Evolutionary conservation across 305 asterid species (phyloP).

Genomic region (Ilex paraguariensis): DNA sequence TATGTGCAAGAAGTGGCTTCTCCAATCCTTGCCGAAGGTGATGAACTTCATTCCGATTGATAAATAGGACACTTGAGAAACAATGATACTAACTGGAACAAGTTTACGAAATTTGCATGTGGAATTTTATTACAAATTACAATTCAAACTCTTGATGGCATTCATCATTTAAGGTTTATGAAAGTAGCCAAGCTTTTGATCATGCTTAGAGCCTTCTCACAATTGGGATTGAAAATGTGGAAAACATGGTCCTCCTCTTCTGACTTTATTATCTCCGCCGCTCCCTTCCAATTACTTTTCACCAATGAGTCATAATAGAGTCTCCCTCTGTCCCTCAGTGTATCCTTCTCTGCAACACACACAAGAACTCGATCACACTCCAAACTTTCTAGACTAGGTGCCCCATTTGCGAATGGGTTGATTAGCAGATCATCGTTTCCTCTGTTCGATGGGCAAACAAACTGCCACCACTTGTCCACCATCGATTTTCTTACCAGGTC

Average conservation of each 20-base stretch:
- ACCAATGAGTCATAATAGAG: slow-evolving; percentile 31
- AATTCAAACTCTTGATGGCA: no score
- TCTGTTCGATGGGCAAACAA: slow-evolving; percentile 54
- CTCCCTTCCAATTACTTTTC: slow-evolving; percentile 50
- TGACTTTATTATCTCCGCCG: slow-evolving; percentile 45
- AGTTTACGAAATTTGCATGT: no score
- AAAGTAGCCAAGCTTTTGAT: slow-evolving; percentile 37
- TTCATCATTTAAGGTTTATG: slow-evolving; percentile 23
- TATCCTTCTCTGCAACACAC: slow-evolving; percentile 62
- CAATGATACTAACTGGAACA: no score
- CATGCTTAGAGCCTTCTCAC: slow-evolving; percentile 31
- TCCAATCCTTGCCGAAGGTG: no score
- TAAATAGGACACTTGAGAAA: no score
- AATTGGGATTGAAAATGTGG: slow-evolving; percentile 47
- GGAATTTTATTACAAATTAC: no score
- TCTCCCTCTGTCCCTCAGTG: slow-evolving; percentile 60
- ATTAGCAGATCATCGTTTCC: slow-evolving; percentile 61
- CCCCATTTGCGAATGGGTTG: slow-evolving; percentile 51
- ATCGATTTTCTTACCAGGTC: slow-evolving; percentile 43
- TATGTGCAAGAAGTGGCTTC: no score
- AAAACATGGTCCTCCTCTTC: slow-evolving; percentile 70
- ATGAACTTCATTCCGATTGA: no score
- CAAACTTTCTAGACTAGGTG: slow-evolving; percentile 25
- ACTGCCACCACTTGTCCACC: slow-evolving; percentile 77
- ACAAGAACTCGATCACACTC: slow-evolving; percentile 34